Evolutionary conservation across 441 rosid genomes (phyloP).

Genomic region (Daphne laureola): DNA sequence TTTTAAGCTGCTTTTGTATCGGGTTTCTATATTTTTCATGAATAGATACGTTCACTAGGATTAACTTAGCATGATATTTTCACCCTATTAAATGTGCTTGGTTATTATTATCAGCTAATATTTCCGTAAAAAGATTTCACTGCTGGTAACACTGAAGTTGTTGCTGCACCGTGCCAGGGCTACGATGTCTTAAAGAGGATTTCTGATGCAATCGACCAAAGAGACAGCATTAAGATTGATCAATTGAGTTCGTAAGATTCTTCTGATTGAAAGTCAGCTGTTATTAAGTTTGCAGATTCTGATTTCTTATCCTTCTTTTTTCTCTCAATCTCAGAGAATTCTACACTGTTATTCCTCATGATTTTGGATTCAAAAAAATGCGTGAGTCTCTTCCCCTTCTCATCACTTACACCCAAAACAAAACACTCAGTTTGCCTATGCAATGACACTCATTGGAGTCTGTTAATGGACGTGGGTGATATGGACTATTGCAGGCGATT

Average conservation of each 20-base stretch:
- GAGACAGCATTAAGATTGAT: constrained; percentile 46
- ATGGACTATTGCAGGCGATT: constrained; percentile 57
- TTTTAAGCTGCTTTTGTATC: too few relatives aligned
- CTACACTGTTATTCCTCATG: constrained; percentile 85
- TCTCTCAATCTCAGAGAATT: constrained; percentile 57
- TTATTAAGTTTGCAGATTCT: not conserved
- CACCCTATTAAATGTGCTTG: too few relatives aligned
- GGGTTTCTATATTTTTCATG: too few relatives aligned
- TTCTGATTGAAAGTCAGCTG: not conserved
- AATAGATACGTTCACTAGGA: too few relatives aligned
- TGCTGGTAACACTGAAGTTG: too few relatives aligned
- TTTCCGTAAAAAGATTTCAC: too few relatives aligned
- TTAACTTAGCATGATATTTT: too few relatives aligned
- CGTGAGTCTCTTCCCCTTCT: constrained; percentile 35
- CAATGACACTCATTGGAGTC: not conserved
- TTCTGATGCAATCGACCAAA: constrained; percentile 45
- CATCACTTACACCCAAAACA: constrained; percentile 3
- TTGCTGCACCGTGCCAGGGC: constrained; percentile 34
- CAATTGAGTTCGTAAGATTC: constrained; percentile 73
- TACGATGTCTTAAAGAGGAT: constrained; percentile 76
- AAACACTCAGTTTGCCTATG: not conserved
- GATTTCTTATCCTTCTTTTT: too few relatives aligned
- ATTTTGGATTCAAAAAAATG: constrained; percentile 83
- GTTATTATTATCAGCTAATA: too few relatives aligned
- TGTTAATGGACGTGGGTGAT: constrained; percentile 13